A percentile compares a stretch with the other conserved stretches of the same genome.
These are phyloP conservation scores for Fibroporia radiculosa DNA, from an alignment of 768 basidiomycete genomes.

Conservation along the genomic window DNA sequence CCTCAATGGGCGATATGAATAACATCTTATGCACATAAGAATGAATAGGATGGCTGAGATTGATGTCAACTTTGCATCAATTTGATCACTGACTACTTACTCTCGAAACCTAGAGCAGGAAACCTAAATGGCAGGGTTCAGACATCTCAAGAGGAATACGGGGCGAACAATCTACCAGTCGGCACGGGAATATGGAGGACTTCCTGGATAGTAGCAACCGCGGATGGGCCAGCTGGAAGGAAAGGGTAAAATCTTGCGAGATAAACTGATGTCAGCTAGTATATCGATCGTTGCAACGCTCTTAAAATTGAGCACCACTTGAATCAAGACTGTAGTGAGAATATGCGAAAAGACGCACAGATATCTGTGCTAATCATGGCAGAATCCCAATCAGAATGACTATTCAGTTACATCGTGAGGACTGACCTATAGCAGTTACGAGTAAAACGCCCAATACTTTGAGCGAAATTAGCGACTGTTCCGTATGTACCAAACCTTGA, in stretches of 20 bases:
- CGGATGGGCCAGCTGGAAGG: slow-evolving; percentile 8
- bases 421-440: background rate
- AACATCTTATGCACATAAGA: slow-evolving; percentile 10
- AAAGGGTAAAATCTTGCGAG: background rate
- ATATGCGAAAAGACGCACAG: background rate
- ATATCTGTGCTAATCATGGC: background rate
- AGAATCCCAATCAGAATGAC: no score
- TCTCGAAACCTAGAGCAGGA: slow-evolving; percentile 10
- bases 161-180: slow-evolving; percentile 6
- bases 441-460: background rate
- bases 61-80: no score
- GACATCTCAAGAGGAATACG: no score
- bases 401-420: no score
- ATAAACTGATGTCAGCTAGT: background rate
- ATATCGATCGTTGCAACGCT: background rate
- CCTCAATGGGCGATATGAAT: slow-evolving; percentile 10
- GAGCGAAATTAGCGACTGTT: background rate
- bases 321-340: background rate
- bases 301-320: background rate
- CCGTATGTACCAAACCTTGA: background rate
- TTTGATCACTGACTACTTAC: no score
- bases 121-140: slow-evolving; percentile 1
- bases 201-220: slow-evolving; percentile 6
- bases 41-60: slow-evolving; percentile 10
- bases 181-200: background rate